These are phyloP conservation scores for Barbarea vulgaris DNA, from an alignment of 345 rosid genomes.

Conservation along the genomic window DNA sequence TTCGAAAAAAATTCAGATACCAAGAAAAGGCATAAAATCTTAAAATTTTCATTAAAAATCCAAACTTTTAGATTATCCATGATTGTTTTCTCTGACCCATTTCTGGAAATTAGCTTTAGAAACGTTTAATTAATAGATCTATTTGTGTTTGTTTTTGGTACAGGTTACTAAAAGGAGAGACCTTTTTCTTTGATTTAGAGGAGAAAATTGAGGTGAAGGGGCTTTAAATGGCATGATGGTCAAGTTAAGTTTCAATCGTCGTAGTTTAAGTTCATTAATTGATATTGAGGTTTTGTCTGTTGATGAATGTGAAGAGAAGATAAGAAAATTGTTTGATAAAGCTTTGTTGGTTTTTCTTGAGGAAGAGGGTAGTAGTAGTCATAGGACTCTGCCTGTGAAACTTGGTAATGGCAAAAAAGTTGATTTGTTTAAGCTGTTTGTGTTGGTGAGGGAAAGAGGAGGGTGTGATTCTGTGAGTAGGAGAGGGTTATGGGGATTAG, in stretches of 20 bases:
- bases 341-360: slow-evolving; percentile 50
- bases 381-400: slow-evolving; percentile 54
- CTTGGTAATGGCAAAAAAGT: slow-evolving; percentile 51
- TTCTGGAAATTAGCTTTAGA: background rate
- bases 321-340: slow-evolving; percentile 57
- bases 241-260: slow-evolving; percentile 40
- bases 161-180: slow-evolving; percentile 12
- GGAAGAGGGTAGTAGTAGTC: slow-evolving; percentile 53
- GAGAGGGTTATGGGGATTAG: slow-evolving; percentile 57
- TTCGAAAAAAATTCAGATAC: background rate
- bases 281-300: slow-evolving; percentile 30
- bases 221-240: slow-evolving; percentile 70
- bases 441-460: slow-evolving; percentile 58
- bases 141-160: background rate
- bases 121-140: slow-evolving; percentile 2
- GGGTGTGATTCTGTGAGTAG: slow-evolving; percentile 59
- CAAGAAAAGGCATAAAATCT: slow-evolving; percentile 7
- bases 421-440: slow-evolving; percentile 70
- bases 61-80: background rate
- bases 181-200: slow-evolving; percentile 18
- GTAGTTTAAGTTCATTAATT: slow-evolving; percentile 39
- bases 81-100: slow-evolving; percentile 23
- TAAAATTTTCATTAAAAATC: background rate
- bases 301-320: slow-evolving; percentile 42
- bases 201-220: slow-evolving; percentile 24